Evolutionary conservation across 2,329 filamentous ascomycete genomes (phyloP).

Genomic region (Pseudogymnoascus sp.): DNA sequence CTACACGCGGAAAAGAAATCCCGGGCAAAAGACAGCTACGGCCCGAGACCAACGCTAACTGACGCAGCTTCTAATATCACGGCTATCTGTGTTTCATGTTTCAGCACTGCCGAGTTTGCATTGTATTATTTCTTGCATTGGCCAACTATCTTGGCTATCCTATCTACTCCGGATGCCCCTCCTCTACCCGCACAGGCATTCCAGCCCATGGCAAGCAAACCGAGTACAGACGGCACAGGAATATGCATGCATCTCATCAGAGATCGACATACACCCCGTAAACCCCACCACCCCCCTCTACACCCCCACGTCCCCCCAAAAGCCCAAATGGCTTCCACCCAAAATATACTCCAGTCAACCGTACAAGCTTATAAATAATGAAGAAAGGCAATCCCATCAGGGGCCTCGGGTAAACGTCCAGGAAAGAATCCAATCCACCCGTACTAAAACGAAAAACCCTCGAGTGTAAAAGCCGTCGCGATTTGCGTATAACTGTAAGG

Average conservation of each 20-base stretch:
- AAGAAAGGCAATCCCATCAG: slow-evolving; percentile 1
- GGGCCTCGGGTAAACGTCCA: not conserved
- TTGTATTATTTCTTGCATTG: not conserved
- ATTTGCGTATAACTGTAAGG: not conserved
- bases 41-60: not conserved
- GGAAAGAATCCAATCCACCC: slow-evolving; percentile 1
- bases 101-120: not conserved
- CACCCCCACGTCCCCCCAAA: not conserved
- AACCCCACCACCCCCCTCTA: not conserved
- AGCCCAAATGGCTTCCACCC: slow-evolving; percentile 1
- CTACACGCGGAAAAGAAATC: not conserved
- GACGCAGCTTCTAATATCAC: not conserved
- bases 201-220: not conserved
- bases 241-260: not conserved
- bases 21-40: not conserved
- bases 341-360: slow-evolving; percentile 1
- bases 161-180: slow-evolving; percentile 1
- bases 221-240: not conserved
- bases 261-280: not conserved
- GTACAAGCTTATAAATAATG: slow-evolving; percentile 6
- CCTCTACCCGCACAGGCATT: slow-evolving; percentile 2
- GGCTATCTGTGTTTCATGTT: not conserved
- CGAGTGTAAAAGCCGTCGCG: slow-evolving; percentile 3
- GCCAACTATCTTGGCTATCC: slow-evolving; percentile 4
- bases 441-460: not conserved